These are phyloP conservation scores for Mycena olivaceomarginata DNA, from an alignment of 768 basidiomycete species.

Conservation along the genomic window DNA sequence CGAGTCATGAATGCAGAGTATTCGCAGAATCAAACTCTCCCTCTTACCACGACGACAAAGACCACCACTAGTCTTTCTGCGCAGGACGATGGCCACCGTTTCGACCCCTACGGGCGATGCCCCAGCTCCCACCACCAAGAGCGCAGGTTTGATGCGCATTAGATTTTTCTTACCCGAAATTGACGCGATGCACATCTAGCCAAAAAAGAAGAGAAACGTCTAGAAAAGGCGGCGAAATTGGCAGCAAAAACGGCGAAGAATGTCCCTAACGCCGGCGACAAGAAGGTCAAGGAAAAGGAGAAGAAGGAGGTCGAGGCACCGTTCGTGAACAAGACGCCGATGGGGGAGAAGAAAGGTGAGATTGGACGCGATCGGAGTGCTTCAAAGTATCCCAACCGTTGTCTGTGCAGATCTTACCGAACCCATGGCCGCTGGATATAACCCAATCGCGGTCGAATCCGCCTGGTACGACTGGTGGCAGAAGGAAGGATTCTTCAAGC, in stretches of 20 bases:
- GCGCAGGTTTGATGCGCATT: constrained; percentile 55
- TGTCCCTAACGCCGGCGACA: constrained; percentile 62
- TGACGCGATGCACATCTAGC: constrained; percentile 59
- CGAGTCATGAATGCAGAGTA: constrained; percentile 43
- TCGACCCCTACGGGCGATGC: constrained; percentile 48
- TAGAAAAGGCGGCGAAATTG: constrained; percentile 87
- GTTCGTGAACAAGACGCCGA: constrained; percentile 94
- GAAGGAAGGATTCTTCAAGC: constrained; percentile 92
- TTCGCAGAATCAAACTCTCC: constrained; percentile 40
- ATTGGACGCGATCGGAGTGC: constrained; percentile 4
- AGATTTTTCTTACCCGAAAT: constrained; percentile 8
- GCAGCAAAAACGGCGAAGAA: constrained; percentile 81
- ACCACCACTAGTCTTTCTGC: constrained; percentile 7
- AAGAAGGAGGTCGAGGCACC: constrained; percentile 80
- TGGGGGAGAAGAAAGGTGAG: constrained; percentile 95
- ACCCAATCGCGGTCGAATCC: constrained; percentile 95
- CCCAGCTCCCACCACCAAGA: constrained; percentile 63
- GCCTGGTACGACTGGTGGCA: constrained; percentile 99
- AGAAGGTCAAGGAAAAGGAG: constrained; percentile 84
- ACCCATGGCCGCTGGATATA: constrained; percentile 95
- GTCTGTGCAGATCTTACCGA: constrained; percentile 80
- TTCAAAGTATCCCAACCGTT: background rate
- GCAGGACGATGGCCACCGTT: constrained; percentile 37
- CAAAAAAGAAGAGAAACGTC: constrained; percentile 90
- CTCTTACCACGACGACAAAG: constrained; percentile 38